phyloP scores from a whole-genome alignment of 2,329 filamentous ascomycete species.

The Capronia epimyces region DNA sequence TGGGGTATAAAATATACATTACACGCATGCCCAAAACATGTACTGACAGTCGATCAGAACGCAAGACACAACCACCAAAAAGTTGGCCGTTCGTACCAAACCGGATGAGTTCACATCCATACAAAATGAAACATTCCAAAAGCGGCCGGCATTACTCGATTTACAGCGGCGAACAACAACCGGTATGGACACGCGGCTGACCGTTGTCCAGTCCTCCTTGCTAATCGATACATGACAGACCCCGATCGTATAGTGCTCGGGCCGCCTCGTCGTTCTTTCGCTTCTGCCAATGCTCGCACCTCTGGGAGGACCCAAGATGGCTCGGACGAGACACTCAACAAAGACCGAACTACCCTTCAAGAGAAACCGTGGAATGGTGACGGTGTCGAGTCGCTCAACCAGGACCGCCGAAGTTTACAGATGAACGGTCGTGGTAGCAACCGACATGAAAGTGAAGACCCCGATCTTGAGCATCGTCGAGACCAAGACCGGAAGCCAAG shows the following conservation, averaged over 20 bases:
- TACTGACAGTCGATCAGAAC: conserved; percentile 34
- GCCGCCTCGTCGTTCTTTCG: conserved; percentile 75
- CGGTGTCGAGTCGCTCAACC: conserved; percentile 1
- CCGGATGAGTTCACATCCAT: conserved; percentile 18
- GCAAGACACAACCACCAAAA: conserved; percentile 37
- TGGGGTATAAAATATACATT: conserved; percentile 60
- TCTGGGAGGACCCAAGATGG: conserved; percentile 37
- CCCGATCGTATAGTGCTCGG: conserved; percentile 79
- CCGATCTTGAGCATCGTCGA: conserved; percentile 15
- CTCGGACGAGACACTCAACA: conserved; percentile 6
- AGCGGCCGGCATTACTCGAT: conserved; percentile 41
- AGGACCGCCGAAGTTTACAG: conserved; percentile 14
- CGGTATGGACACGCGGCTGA: conserved; percentile 32
- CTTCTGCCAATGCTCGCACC: conserved; percentile 60
- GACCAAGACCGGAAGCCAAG: conserved; percentile 24
- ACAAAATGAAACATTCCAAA: conserved; percentile 24
- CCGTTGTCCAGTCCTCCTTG: not conserved
- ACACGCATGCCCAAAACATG: not conserved
- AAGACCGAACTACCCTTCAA: conserved; percentile 10
- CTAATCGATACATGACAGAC: conserved; percentile 34
- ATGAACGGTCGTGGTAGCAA: conserved; percentile 17
- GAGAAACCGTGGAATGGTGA: conserved; percentile 19
- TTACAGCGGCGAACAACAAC: conserved; percentile 45
- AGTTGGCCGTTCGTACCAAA: conserved; percentile 18
- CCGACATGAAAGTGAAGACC: conserved; percentile 20